Conservation (phyloP, 2,329 filamentous ascomycete species). For the Uncinocarpus reesii region DNA sequence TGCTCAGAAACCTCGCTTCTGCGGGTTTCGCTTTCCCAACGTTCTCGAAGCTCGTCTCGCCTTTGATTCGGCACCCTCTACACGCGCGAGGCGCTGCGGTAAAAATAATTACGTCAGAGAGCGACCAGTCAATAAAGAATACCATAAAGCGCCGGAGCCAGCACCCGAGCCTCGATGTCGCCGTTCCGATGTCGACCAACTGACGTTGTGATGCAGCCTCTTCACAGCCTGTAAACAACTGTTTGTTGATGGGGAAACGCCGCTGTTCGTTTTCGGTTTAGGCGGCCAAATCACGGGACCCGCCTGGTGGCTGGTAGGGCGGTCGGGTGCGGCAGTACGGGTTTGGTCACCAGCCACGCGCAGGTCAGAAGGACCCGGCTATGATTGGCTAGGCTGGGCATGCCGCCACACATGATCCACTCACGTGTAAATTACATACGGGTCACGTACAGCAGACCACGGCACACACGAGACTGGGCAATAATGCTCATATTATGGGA, state of each 20-base stretch:
- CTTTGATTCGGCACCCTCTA: constrained; percentile 5
- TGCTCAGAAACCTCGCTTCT: neutral
- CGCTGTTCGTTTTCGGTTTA: constrained; percentile 12
- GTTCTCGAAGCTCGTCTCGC: neutral
- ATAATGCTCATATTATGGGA: no score
- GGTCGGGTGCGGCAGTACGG: neutral
- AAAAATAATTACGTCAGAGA: constrained; percentile 12
- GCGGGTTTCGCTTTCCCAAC: neutral
- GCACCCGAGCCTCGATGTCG: constrained; percentile 9
- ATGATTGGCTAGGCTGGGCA: neutral
- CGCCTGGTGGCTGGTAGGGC: constrained; percentile 5
- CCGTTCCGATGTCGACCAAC: constrained; percentile 5
- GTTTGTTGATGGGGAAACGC: constrained; percentile 21
- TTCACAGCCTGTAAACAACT: constrained; percentile 17
- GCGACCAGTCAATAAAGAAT: constrained; percentile 11
- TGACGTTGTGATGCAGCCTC: constrained; percentile 12
- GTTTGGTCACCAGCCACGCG: constrained; percentile 9
- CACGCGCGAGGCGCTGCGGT: constrained; percentile 8
- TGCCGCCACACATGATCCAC: neutral
- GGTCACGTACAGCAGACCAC: constrained; percentile 8
- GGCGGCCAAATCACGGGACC: constrained; percentile 11
- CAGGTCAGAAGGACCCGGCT: no score
- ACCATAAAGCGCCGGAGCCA: constrained; percentile 6
- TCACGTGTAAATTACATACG: constrained; percentile 9
- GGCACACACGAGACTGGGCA: constrained; percentile 8